These are phyloP conservation scores for Erythrophleum ivorense DNA, from an alignment of 331 rosid species.

Conservation along the genomic window DNA sequence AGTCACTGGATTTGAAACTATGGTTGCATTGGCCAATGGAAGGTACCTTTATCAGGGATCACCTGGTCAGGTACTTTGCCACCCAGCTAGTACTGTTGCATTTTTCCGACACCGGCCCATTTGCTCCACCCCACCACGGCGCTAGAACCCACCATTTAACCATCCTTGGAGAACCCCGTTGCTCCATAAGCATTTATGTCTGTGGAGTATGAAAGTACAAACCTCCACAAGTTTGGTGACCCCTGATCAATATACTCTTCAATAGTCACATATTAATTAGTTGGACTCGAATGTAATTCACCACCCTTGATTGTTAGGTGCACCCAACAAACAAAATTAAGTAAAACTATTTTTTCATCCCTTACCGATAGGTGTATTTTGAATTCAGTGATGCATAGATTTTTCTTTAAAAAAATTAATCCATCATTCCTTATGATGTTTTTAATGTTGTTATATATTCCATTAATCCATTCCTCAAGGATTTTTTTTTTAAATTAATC, in stretches of 20 bases:
- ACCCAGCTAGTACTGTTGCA: conserved; percentile 11
- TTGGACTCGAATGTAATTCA: no score
- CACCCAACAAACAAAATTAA: no score
- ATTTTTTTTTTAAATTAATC: no score
- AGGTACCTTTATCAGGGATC: background rate
- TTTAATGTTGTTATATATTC: no score
- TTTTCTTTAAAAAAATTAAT: no score
- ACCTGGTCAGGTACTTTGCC: conserved; percentile 1
- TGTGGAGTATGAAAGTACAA: conserved; percentile 36
- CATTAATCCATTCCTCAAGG: no score
- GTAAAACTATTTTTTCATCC: no score
- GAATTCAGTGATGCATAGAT: no score
- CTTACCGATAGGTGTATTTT: no score
- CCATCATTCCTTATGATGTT: no score
- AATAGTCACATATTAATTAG: background rate
- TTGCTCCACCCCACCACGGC: conserved; percentile 38
- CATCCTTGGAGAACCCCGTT: conserved; percentile 35
- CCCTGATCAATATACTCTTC: conserved; percentile 26
- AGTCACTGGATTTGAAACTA: background rate
- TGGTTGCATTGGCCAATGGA: conserved; percentile 4
- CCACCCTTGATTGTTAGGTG: no score
- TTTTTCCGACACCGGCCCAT: no score
- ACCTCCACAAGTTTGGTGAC: conserved; percentile 36
- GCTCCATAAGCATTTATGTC: conserved; percentile 29
- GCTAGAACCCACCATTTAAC: conserved; percentile 34